Conservation (phyloP, 257 asterid species). For the Solanum gracilifrons region DNA sequence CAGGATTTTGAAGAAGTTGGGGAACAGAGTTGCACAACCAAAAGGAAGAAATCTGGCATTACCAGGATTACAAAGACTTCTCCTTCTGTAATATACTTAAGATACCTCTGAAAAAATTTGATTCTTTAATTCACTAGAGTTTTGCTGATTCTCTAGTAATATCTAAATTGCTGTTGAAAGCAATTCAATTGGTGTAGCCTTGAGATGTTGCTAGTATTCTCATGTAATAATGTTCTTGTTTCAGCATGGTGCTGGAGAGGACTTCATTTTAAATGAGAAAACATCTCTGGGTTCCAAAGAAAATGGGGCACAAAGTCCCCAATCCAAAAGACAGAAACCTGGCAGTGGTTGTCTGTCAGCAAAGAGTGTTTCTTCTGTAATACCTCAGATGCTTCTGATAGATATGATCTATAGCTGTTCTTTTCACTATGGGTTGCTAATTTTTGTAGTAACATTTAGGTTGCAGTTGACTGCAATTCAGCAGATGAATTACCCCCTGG, state of each 20-base stretch:
- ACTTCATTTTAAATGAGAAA: not conserved
- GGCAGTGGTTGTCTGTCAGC: not conserved
- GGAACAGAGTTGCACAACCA: not conserved
- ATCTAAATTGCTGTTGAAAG: not conserved
- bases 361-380: slow-evolving; percentile 1
- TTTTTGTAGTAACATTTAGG: slow-evolving; percentile 18
- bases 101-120: not conserved
- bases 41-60: not conserved
- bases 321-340: slow-evolving; percentile 1
- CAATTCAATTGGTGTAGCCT: not conserved
- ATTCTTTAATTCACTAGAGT: not conserved
- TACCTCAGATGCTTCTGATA: not conserved
- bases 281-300: not conserved
- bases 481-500: slow-evolving; percentile 9
- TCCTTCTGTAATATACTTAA: not conserved
- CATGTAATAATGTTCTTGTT: not conserved
- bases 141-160: not conserved
- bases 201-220: not conserved
- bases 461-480: slow-evolving; percentile 3
- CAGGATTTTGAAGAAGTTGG: not conserved
- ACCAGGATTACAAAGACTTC: not conserved
- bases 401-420: not conserved
- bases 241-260: slow-evolving; percentile 3
- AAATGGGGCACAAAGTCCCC: not conserved
- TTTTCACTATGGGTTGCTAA: slow-evolving; percentile 4